Evolutionary conservation across 805 yeast species (phyloP).

Genomic region (Kodamaea neixiangensis): DNA sequence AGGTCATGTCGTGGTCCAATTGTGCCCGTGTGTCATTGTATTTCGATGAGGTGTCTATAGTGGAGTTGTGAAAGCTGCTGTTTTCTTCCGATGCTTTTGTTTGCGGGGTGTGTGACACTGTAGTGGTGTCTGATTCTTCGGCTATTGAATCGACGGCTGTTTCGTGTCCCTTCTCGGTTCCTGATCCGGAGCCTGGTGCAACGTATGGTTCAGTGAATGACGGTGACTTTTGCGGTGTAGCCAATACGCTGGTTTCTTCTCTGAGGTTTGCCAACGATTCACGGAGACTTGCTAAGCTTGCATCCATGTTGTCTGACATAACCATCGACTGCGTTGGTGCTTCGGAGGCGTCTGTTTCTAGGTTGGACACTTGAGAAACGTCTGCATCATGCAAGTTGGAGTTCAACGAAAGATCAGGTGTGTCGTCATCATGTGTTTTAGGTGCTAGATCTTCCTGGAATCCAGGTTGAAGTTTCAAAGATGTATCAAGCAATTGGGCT

Average conservation of each 20-base stretch:
- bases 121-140: background rate
- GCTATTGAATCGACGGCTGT: constrained; percentile 2
- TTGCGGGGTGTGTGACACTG: constrained; percentile 1
- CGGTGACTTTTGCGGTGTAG: background rate
- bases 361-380: background rate
- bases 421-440: background rate
- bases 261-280: constrained; percentile 13
- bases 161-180: background rate
- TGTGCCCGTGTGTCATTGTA: constrained; percentile 27
- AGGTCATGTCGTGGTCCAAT: constrained; percentile 23
- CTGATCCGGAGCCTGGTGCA: background rate
- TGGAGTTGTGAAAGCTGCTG: constrained; percentile 14
- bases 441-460: background rate
- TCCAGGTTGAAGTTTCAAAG: constrained; percentile 1
- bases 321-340: background rate
- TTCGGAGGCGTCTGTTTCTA: background rate
- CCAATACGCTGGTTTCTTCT: background rate
- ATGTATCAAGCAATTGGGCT: constrained; percentile 2
- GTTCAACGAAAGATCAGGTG: background rate
- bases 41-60: constrained; percentile 12
- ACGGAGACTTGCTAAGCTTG: constrained; percentile 16
- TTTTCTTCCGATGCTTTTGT: background rate
- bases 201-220: background rate
- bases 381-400: background rate
- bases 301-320: constrained; percentile 14